A percentile compares a stretch with the other conserved stretches of the same genome.
Evolutionary conservation across 805 yeast species (phyloP).

Genomic region (Tetrapisispora phaffii): DNA sequence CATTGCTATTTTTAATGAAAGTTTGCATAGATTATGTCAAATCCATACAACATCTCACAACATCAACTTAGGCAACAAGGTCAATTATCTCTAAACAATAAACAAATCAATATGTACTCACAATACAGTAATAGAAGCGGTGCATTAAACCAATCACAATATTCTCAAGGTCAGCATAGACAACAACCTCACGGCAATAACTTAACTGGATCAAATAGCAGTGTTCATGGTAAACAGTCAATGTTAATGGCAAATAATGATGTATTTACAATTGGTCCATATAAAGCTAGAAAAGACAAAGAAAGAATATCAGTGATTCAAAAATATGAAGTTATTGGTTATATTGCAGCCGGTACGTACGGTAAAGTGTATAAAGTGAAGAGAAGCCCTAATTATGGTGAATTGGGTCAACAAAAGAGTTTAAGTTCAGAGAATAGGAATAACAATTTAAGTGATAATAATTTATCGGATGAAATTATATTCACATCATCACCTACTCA

Average conservation of each 20-base stretch:
- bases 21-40: neutral
- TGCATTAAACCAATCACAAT: neutral
- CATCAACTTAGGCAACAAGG: neutral
- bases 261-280: slow-evolving; percentile 48
- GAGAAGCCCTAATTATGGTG: slow-evolving; percentile 20
- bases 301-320: slow-evolving; percentile 66
- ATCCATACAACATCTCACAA: neutral
- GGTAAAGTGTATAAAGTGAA: slow-evolving; percentile 94
- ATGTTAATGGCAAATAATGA: slow-evolving; percentile 45
- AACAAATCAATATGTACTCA: neutral
- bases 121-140: neutral
- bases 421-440: neutral
- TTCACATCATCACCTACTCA: neutral
- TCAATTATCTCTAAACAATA: neutral
- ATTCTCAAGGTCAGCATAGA: slow-evolving; percentile 4
- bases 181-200: slow-evolving; percentile 3
- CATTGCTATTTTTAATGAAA: neutral
- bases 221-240: slow-evolving; percentile 31
- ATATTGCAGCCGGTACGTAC: slow-evolving; percentile 97
- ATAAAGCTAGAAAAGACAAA: slow-evolving; percentile 54
- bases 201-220: slow-evolving; percentile 6
- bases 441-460: neutral
- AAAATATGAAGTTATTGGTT: slow-evolving; percentile 81
- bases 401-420: neutral
- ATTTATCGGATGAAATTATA: neutral